Percentiles rank a stretch among this genome's conserved stretches.
Conservation (phyloP, 257 asterid species). For the Buddleja alternifolia region DNA sequence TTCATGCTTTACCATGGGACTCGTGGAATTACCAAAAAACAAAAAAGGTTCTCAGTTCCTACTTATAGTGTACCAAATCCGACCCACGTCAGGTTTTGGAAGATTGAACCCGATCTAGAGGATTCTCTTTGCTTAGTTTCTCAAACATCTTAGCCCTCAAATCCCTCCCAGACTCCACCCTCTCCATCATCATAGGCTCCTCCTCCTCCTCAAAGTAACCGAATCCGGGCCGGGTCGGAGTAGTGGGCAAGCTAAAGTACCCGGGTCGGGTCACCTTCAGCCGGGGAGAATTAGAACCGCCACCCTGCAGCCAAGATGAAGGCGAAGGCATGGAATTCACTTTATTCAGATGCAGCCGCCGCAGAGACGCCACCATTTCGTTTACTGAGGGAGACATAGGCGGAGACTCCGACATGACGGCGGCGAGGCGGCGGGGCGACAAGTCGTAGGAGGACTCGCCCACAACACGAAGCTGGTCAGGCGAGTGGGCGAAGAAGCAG, state of each 20-base stretch:
- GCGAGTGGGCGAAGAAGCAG: constrained; percentile 91
- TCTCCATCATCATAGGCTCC: constrained; percentile 42
- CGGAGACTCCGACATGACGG: constrained; percentile 51
- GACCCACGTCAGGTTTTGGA: constrained; percentile 58
- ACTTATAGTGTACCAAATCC: constrained; percentile 71
- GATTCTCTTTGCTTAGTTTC: constrained; percentile 56
- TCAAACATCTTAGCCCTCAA: constrained; percentile 56
- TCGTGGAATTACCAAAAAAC: constrained; percentile 21
- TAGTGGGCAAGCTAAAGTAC: constrained; percentile 43
- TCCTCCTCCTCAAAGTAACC: constrained; percentile 45
- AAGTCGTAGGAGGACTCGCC: constrained; percentile 48
- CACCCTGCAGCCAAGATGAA: constrained; percentile 39
- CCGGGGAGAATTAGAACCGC: constrained; percentile 38
- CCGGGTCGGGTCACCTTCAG: constrained; percentile 38
- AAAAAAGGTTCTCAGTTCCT: constrained; percentile 15
- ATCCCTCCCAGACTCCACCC: constrained; percentile 61
- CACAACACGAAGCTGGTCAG: constrained; percentile 67
- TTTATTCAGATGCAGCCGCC: constrained; percentile 46
- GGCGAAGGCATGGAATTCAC: constrained; percentile 49
- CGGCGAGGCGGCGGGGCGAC: constrained; percentile 45
- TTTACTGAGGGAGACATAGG: constrained; percentile 43
- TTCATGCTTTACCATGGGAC: too few relatives aligned
- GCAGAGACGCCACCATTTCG: constrained; percentile 46
- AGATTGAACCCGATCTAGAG: constrained; percentile 47
- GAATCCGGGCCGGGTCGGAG: constrained; percentile 45